phyloP scores from a whole-genome alignment of 108 stramenopile species.

The Epithemia pelagica region DNA sequence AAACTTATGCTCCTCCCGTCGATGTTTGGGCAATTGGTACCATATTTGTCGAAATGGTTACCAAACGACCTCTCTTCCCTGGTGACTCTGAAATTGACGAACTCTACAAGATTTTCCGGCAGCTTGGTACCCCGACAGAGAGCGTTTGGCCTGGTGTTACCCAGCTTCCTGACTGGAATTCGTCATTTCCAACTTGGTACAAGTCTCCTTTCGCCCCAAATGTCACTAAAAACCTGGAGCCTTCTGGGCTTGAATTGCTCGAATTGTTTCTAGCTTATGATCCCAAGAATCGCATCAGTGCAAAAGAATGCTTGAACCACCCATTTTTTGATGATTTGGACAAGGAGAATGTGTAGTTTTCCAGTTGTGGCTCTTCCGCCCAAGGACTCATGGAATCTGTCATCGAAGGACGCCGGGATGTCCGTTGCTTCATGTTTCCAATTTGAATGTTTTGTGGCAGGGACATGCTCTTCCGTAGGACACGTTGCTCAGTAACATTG shows the following conservation, averaged over 20 bases:
- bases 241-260: slow-evolving; percentile 64
- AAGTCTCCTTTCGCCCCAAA: slow-evolving; percentile 51
- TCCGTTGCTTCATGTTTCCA: no score
- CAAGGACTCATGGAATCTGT: no score
- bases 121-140: slow-evolving; percentile 93
- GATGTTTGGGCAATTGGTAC: slow-evolving; percentile 95
- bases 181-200: slow-evolving; percentile 83
- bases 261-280: slow-evolving; percentile 87
- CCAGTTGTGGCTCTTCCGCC: no score
- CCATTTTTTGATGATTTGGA: slow-evolving; percentile 96
- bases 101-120: slow-evolving; percentile 94
- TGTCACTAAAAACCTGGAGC: slow-evolving; percentile 63
- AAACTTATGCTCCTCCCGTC: slow-evolving; percentile 90
- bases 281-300: slow-evolving; percentile 93
- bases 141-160: slow-evolving; percentile 87
- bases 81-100: slow-evolving; percentile 98
- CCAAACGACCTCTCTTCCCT: slow-evolving; percentile 92
- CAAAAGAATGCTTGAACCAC: slow-evolving; percentile 90
- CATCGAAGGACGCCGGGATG: no score
- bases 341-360: slow-evolving; percentile 71
- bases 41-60: slow-evolving; percentile 97
- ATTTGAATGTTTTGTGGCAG: no score
- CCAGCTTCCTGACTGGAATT: slow-evolving; percentile 80
- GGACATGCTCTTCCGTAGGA: no score
- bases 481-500: no score